A percentile compares a stretch with the other conserved stretches of the same genome.
phyloP scores from a whole-genome alignment of 2,329 filamentous ascomycete genomes.

The Sporothrix mexicana region DNA sequence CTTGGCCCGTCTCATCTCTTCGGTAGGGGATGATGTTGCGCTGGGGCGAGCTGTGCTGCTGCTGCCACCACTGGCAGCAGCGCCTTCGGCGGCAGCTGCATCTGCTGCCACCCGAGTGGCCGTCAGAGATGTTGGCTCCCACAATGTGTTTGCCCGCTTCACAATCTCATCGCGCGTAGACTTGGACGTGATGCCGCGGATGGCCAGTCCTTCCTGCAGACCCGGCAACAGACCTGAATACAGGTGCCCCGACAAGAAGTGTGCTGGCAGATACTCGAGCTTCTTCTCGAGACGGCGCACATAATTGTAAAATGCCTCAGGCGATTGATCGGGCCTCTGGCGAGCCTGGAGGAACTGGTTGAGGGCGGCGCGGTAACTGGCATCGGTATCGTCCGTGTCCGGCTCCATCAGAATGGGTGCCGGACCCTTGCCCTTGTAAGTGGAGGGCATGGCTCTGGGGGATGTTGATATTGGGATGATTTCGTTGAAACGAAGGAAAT shows the following conservation, averaged over 20 bases:
- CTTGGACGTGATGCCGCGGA: background rate
- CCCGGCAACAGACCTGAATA: background rate
- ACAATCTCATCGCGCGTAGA: slow-evolving; percentile 9
- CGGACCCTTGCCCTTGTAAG: background rate
- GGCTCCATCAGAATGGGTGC: background rate
- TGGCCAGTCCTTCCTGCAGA: background rate
- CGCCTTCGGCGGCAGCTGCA: background rate
- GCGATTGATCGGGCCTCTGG: background rate
- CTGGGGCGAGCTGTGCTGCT: background rate
- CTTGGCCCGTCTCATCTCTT: background rate
- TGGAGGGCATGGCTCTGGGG: background rate
- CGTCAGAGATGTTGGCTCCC: slow-evolving; percentile 4
- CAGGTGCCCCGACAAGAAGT: slow-evolving; percentile 1
- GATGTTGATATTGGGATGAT: background rate
- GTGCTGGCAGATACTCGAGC: slow-evolving; percentile 4
- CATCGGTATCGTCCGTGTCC: background rate
- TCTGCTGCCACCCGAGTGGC: background rate
- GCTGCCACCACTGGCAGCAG: background rate
- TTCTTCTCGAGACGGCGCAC: background rate
- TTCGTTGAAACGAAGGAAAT: too few species aligned
- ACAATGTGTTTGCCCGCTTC: background rate
- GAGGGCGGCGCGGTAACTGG: background rate
- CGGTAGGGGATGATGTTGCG: background rate
- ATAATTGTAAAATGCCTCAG: background rate
- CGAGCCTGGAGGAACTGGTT: background rate